Base-by-base conservation (phyloP, 805 yeast species). In the Soucietia sequanensis region DNA sequence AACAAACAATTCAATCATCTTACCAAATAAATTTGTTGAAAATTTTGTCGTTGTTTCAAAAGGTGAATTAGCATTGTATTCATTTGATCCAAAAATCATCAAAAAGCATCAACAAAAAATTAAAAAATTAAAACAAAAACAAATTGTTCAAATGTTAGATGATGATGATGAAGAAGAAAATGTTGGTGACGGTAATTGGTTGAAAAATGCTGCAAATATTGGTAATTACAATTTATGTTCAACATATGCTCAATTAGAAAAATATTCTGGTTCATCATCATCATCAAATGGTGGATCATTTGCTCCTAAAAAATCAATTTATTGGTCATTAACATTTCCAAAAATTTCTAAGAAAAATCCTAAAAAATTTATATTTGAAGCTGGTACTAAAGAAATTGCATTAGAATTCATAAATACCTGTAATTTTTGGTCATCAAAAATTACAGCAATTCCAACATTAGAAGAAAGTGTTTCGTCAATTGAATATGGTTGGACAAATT, bases 391-490 rank as follows among this genome's bases (percentile, higher is more conserved):
- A 16, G 84, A 80, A 45, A 75, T 76, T 39, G 93, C 95, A 0
- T 60, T 64, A 27, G 84, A 79, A 50, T 86, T 76, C 57, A 78
- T 84, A 12, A 76, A 81, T 46, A 78, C 91, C 4, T 81, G 93
- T 59, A 89, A 88, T 57, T 89, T 85, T 55, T 89, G 96, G 96
- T 86, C 95, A 2, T 85, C 91, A 2, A 75, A 93, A 44, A 74
- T 84, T 23, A 82, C 95, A 5, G 82, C 89, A 11, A 81, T 86
- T 14, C 95, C 95, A 3, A 70, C 80, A 0, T 53, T 58, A 39
- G 84, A 81, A 48, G 82, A 79, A 36, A 79, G 83, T 42, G 70
- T 85, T 21, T 79, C 88, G 2, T 80, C 91, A 35, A 75, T 81
- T 39, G 95, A 89, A 54, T 88, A 78, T 53, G 96, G 96, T 2